These are phyloP conservation scores for Pleurotus citrinopileatus DNA, from an alignment of 768 basidiomycete genomes.

Conservation along the genomic window DNA sequence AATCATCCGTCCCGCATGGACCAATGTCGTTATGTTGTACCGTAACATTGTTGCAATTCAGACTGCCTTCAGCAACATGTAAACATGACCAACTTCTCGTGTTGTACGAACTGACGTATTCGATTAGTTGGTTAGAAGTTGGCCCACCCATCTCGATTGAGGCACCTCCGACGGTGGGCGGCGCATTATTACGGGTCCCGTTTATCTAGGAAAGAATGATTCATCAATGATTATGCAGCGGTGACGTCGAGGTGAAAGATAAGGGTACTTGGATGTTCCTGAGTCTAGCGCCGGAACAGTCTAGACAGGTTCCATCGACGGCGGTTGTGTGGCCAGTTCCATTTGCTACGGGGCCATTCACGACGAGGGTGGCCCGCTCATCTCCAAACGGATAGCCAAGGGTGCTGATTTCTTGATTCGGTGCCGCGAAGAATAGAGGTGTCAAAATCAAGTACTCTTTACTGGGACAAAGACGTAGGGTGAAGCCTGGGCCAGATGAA, in stretches of 20 bases:
- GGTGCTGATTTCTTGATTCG: constrained; percentile 81
- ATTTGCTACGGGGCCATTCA: constrained; percentile 60
- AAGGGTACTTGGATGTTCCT: constrained; percentile 67
- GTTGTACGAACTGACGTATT: constrained; percentile 73
- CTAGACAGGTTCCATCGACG: constrained; percentile 60
- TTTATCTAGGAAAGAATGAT: constrained; percentile 51
- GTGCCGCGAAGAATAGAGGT: constrained; percentile 63
- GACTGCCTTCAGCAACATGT: constrained; percentile 68
- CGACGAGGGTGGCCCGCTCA: constrained; percentile 66
- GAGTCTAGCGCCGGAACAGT: constrained; percentile 58
- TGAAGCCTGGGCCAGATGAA: constrained; percentile 64
- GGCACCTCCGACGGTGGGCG: constrained; percentile 58
- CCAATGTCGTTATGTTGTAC: constrained; percentile 85
- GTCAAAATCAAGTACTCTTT: constrained; percentile 61
- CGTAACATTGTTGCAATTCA: constrained; percentile 59
- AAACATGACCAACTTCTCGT: constrained; percentile 84
- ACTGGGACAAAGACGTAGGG: constrained; percentile 63
- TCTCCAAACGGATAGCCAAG: constrained; percentile 68
- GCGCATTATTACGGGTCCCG: constrained; percentile 57
- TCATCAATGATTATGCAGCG: neutral
- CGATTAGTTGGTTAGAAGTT: constrained; percentile 70
- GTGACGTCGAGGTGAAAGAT: constrained; percentile 2
- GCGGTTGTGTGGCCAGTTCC: constrained; percentile 72
- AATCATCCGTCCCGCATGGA: constrained; percentile 63
- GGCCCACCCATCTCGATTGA: constrained; percentile 86